Evolutionary conservation across 257 asterid genomes (phyloP).

Genomic region (Solanum stenotomum): DNA sequence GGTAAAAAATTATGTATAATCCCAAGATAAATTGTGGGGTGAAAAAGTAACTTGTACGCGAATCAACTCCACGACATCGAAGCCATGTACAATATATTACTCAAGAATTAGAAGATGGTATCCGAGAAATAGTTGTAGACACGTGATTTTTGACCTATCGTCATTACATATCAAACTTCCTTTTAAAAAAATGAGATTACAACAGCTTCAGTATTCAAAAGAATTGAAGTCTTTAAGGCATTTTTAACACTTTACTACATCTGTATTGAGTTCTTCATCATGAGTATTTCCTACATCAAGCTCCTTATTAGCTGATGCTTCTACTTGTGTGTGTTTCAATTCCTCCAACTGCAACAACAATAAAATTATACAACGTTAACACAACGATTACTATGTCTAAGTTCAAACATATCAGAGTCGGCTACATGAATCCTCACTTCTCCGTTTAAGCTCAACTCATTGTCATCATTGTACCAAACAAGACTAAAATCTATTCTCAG

Average conservation of each 20-base stretch:
- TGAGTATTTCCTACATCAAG: slow-evolving; percentile 15
- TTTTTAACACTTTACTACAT: neutral
- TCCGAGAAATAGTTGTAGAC: neutral
- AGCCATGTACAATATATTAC: neutral
- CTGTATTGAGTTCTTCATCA: slow-evolving; percentile 8
- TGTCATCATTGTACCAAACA: neutral
- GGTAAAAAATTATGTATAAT: neutral
- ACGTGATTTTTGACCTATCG: neutral
- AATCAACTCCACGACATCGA: neutral
- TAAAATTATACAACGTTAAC: neutral
- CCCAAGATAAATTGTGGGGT: no score
- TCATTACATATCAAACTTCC: neutral
- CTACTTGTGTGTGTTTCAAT: slow-evolving; percentile 27
- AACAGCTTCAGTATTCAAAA: neutral
- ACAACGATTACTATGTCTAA: neutral
- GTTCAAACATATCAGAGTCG: neutral
- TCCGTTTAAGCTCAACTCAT: neutral
- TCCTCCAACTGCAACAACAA: slow-evolving; percentile 53
- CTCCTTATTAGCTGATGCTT: slow-evolving; percentile 29
- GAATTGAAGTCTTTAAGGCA: neutral
- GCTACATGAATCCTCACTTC: neutral
- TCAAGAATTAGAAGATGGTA: neutral
- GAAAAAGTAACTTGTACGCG: no score
- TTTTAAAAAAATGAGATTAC: neutral
- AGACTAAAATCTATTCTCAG: neutral